Percentiles rank a stretch among this genome's conserved stretches.
These are phyloP conservation scores for Myxozyma mucilagina DNA, from an alignment of 805 yeast species.

Conservation along the genomic window DNA sequence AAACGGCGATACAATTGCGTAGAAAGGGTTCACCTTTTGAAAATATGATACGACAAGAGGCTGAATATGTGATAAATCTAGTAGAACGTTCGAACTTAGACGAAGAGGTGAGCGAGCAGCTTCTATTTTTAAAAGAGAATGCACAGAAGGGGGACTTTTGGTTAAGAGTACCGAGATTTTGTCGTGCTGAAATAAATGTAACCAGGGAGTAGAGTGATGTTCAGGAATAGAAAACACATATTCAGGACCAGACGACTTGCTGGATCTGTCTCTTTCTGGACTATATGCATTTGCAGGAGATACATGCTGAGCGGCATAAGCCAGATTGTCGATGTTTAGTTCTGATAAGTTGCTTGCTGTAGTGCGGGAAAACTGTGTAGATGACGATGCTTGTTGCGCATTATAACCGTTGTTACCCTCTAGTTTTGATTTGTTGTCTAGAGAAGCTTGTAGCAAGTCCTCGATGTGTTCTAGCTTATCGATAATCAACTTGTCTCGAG, in stretches of 20 bases:
- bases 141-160: background rate
- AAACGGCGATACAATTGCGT: conserved; percentile 21
- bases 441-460: conserved; percentile 4
- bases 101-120: conserved; percentile 7
- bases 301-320: background rate
- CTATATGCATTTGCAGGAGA: background rate
- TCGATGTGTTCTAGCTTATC: conserved; percentile 18
- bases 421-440: background rate
- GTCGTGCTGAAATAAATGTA: conserved; percentile 12
- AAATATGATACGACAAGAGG: conserved; percentile 20
- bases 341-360: background rate
- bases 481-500: conserved; percentile 17
- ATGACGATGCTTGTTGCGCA: background rate
- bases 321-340: background rate
- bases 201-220: conserved; percentile 25
- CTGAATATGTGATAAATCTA: conserved; percentile 22
- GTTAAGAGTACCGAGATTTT: conserved; percentile 9
- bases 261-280: background rate
- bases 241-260: background rate
- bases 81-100: conserved; percentile 12
- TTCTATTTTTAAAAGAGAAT: conserved; percentile 13
- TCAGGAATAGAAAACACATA: conserved; percentile 25
- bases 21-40: conserved; percentile 21
- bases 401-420: background rate
- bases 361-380: background rate